phyloP scores from a whole-genome alignment of 306 rosid genomes.

The Arachis hypogaea region DNA sequence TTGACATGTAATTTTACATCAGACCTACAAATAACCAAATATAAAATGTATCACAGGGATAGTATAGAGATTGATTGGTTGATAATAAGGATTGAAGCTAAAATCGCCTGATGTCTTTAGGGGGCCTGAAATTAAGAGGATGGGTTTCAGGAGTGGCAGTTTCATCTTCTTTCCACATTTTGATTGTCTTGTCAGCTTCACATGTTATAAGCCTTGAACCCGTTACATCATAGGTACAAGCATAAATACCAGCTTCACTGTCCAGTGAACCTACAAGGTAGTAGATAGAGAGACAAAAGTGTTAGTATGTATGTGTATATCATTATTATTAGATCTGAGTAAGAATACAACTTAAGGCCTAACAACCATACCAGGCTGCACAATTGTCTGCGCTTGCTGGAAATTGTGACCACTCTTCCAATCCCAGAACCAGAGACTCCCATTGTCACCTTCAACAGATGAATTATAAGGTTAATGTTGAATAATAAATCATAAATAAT shows the following conservation, averaged over 20 bases:
- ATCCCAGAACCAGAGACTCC: slow-evolving; percentile 99
- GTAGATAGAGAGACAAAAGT: neutral
- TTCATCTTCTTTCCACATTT: slow-evolving; percentile 99
- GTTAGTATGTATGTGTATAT: neutral
- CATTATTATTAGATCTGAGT: neutral
- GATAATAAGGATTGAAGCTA: slow-evolving; percentile 34
- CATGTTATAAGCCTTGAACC: slow-evolving; percentile 88
- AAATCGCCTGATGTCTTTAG: slow-evolving; percentile 87
- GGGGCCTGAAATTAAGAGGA: slow-evolving; percentile 88
- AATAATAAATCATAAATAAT: neutral
- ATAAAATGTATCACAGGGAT: neutral
- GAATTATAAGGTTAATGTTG: neutral
- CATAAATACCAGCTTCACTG: slow-evolving; percentile 97
- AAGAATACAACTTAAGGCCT: neutral
- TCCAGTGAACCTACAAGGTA: slow-evolving; percentile 79
- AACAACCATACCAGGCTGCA: slow-evolving; percentile 78
- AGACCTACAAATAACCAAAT: neutral
- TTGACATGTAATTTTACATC: slow-evolving; percentile 30
- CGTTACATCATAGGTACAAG: slow-evolving; percentile 71
- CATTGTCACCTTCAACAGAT: slow-evolving; percentile 82
- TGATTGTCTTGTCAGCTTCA: slow-evolving; percentile 96
- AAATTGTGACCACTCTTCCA: slow-evolving; percentile 99
- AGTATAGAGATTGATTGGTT: neutral
- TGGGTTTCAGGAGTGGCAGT: slow-evolving; percentile 90
- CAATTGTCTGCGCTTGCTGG: slow-evolving; percentile 94